phyloP scores from a whole-genome alignment of 2,329 filamentous ascomycete species.

The Hymenotorrendiella dingleyae region DNA sequence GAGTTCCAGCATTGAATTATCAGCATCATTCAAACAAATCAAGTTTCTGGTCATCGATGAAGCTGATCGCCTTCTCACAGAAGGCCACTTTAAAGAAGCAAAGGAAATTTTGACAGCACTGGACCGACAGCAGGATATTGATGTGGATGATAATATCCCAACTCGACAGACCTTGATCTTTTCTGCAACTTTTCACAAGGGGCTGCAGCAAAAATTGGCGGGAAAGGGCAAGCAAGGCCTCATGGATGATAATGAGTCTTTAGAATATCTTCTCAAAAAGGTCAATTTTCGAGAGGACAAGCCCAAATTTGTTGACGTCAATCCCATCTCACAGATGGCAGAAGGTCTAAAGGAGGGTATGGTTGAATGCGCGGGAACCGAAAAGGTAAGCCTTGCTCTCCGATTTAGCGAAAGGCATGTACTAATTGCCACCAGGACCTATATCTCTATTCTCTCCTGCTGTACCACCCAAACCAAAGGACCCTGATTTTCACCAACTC shows the following conservation, averaged over 20 bases:
- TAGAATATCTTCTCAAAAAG: slow-evolving; percentile 88
- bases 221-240: slow-evolving; percentile 60
- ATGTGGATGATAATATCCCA: slow-evolving; percentile 41
- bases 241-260: slow-evolving; percentile 69
- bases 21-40: slow-evolving; percentile 65
- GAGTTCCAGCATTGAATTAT: slow-evolving; percentile 63
- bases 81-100: slow-evolving; percentile 92
- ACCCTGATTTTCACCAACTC: slow-evolving; percentile 94
- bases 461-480: slow-evolving; percentile 74
- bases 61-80: slow-evolving; percentile 83
- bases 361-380: slow-evolving; percentile 85
- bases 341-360: slow-evolving; percentile 79
- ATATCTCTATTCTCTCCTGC: slow-evolving; percentile 81
- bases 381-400: slow-evolving; percentile 59
- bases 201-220: slow-evolving; percentile 82
- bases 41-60: slow-evolving; percentile 88
- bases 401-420: background rate
- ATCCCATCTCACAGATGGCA: slow-evolving; percentile 85
- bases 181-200: slow-evolving; percentile 91
- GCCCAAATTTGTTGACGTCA: slow-evolving; percentile 88
- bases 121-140: slow-evolving; percentile 54
- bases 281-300: slow-evolving; percentile 79
- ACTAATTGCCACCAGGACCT: slow-evolving; percentile 56
- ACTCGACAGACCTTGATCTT: slow-evolving; percentile 87
- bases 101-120: slow-evolving; percentile 80